A percentile compares a stretch with the other conserved stretches of the same genome.
phyloP scores from a whole-genome alignment of 345 rosid genomes.

The Nasturtium officinale region DNA sequence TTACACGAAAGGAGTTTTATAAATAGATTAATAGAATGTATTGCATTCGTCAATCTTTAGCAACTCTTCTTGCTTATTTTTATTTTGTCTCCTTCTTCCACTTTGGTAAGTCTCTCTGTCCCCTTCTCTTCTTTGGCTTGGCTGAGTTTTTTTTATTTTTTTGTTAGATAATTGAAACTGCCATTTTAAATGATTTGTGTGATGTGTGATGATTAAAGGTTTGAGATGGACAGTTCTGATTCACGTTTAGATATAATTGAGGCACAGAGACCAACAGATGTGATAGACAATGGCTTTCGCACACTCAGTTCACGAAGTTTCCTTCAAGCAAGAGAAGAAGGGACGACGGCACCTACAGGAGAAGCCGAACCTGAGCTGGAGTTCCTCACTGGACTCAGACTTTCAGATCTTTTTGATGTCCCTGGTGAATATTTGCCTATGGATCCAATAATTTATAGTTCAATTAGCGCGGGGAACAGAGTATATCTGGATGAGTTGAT shows the following conservation, averaged over 20 bases:
- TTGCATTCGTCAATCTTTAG: neutral
- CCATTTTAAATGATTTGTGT: neutral
- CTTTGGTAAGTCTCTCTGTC: neutral
- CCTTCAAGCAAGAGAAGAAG: no score
- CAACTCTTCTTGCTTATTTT: neutral
- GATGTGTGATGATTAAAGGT: neutral
- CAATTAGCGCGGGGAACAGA: no score
- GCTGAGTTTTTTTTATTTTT: neutral
- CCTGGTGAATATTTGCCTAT: no score
- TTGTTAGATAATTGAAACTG: neutral
- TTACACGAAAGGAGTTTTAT: no score
- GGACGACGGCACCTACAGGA: neutral
- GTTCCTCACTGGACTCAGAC: no score
- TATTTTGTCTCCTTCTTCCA: neutral
- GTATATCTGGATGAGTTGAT: no score
- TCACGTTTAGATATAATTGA: neutral
- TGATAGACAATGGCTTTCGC: no score
- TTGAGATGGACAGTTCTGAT: constrained; percentile 13
- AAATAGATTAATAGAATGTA: no score
- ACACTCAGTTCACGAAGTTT: no score
- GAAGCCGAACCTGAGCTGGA: neutral
- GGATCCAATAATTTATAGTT: no score
- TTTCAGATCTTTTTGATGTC: no score
- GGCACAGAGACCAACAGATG: neutral
- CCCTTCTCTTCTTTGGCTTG: neutral